These are phyloP conservation scores for Entomortierella parvispora DNA, from an alignment of 192 early-diverging fungal genomes.

Conservation along the genomic window DNA sequence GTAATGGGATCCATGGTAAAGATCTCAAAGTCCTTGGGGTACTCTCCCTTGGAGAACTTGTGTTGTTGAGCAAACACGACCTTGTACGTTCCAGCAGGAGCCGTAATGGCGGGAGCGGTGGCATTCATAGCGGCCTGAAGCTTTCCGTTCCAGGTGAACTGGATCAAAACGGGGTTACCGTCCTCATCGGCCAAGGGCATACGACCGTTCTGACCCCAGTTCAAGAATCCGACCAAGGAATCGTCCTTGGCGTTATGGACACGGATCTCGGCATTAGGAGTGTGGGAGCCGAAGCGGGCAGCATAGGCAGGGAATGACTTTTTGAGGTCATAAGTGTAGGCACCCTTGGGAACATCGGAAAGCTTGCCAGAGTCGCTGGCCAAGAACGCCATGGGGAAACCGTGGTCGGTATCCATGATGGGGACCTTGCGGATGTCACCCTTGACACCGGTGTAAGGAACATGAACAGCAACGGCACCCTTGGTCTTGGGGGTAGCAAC, in stretches of 20 bases:
- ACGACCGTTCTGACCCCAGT: background rate
- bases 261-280: slow-evolving; percentile 16
- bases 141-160: slow-evolving; percentile 16
- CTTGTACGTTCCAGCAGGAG: slow-evolving; percentile 16
- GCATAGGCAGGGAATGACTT: background rate
- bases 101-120: background rate
- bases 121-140: slow-evolving; percentile 7
- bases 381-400: slow-evolving; percentile 20
- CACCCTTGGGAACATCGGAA: background rate
- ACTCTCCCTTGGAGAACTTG: slow-evolving; percentile 36
- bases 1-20: slow-evolving; percentile 11
- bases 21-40: slow-evolving; percentile 38
- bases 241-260: slow-evolving; percentile 4
- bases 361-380: background rate
- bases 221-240: slow-evolving; percentile 10
- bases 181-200: background rate
- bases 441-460: slow-evolving; percentile 59
- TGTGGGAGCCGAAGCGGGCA: slow-evolving; percentile 18
- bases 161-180: slow-evolving; percentile 5
- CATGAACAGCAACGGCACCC: slow-evolving; percentile 30
- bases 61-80: slow-evolving; percentile 33
- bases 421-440: slow-evolving; percentile 52
- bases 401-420: slow-evolving; percentile 37
- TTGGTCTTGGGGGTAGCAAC: slow-evolving; percentile 30
- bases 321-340: slow-evolving; percentile 3